These are phyloP conservation scores for Stemphylium vesicarium DNA, from an alignment of 2,329 filamentous ascomycete species.

Conservation along the genomic window DNA sequence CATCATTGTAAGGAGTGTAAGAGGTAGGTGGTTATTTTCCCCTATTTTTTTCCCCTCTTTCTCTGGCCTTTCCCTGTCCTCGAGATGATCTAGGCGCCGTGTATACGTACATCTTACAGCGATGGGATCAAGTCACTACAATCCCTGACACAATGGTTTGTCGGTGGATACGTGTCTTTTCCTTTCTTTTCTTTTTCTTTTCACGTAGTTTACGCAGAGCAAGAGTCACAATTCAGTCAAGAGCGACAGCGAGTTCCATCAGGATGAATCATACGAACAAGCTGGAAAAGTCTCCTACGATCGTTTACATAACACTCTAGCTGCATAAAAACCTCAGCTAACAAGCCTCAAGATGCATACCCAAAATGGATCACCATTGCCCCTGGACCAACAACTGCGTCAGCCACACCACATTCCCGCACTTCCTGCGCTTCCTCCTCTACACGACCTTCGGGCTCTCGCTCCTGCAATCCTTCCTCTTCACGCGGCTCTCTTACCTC, in stretches of 20 bases:
- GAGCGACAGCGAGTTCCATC: no score
- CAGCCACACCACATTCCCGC: constrained; percentile 79
- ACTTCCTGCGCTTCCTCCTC: constrained; percentile 79
- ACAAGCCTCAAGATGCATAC: constrained; percentile 63
- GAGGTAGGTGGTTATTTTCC: constrained; percentile 50
- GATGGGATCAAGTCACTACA: no score
- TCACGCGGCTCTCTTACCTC: constrained; percentile 62
- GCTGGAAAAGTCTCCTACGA: no score
- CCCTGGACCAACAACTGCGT: constrained; percentile 87
- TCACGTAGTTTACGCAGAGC: background rate
- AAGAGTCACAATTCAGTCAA: background rate
- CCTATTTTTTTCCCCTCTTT: background rate
- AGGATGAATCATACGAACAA: background rate
- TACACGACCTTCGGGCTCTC: constrained; percentile 69
- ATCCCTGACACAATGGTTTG: no score
- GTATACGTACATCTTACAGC: no score
- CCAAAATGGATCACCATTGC: constrained; percentile 87
- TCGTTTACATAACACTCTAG: no score
- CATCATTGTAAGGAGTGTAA: constrained; percentile 82
- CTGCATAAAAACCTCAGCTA: background rate
- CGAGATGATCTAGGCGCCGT: no score
- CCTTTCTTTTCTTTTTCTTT: background rate
- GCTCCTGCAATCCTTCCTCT: constrained; percentile 68
- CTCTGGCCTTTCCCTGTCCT: background rate
- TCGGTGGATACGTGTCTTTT: no score